Conservation (phyloP, 176 grass and related monocot species). For the Bolboschoenus planiculmis region DNA sequence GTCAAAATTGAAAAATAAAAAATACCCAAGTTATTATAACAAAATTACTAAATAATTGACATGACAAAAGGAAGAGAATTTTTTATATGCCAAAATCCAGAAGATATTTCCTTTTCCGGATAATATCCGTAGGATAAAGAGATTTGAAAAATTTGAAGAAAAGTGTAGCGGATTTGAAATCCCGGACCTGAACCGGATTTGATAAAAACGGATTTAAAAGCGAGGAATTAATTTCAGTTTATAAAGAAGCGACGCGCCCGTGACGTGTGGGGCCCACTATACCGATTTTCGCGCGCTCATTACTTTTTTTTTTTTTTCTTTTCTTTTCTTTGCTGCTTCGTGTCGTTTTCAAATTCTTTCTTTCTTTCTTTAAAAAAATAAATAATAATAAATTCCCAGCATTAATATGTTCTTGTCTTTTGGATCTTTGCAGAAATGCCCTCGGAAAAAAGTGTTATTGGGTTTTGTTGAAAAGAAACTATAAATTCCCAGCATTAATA, state of each 20-base stretch:
- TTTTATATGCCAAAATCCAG: no score
- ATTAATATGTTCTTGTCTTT: background rate
- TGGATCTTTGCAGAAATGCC: background rate
- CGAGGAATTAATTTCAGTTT: background rate
- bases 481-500: background rate
- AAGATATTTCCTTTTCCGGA: no score
- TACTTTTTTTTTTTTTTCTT: background rate
- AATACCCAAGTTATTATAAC: no score
- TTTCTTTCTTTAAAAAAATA: background rate
- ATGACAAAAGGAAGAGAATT: no score
- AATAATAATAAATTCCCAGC: no score
- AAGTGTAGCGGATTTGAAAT: conserved; percentile 61
- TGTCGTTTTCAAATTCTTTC: conserved; percentile 12
- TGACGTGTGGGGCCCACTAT: conserved; percentile 50
- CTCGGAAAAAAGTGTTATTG: background rate
- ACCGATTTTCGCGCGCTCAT: conserved; percentile 32
- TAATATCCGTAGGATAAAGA: no score
- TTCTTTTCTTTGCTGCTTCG: background rate
- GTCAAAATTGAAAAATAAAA: no score
- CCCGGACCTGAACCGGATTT: conserved; percentile 44
- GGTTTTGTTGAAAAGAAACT: background rate
- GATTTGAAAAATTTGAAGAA: background rate
- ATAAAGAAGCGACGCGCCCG: conserved; percentile 35
- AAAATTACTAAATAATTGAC: no score
- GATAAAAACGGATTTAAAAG: conserved; percentile 29